phyloP scores from a whole-genome alignment of 495 filamentous ascomycete genomes.

The Trichoderma gamsii region DNA sequence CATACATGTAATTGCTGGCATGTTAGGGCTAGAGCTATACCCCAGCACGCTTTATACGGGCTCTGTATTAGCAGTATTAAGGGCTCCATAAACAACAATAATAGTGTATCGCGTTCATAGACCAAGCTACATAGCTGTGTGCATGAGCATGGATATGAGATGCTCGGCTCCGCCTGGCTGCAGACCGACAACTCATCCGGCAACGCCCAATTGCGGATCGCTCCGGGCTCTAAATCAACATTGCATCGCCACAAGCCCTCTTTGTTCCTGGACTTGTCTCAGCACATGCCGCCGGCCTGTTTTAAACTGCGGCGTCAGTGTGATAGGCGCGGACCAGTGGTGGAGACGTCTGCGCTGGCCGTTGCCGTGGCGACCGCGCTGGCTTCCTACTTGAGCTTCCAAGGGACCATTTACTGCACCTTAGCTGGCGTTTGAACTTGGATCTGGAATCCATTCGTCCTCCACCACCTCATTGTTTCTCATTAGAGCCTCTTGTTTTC shows the following conservation, averaged over 20 bases:
- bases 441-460: slow-evolving; percentile 1
- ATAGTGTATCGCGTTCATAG: background rate
- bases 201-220: background rate
- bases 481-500: background rate
- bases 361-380: slow-evolving; percentile 7
- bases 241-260: background rate
- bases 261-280: slow-evolving; percentile 11
- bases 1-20: background rate
- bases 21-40: background rate
- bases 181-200: background rate
- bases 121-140: background rate
- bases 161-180: background rate
- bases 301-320: background rate
- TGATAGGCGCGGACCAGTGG: slow-evolving; percentile 4
- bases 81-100: background rate
- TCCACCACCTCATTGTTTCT: background rate
- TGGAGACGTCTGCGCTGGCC: slow-evolving; percentile 1
- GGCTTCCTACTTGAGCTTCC: background rate
- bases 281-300: background rate
- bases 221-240: background rate
- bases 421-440: slow-evolving; percentile 3
- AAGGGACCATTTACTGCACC: background rate
- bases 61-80: background rate
- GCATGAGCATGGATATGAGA: background rate
- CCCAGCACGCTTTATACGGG: background rate